Evolutionary conservation across 192 early-diverging fungal genomes (phyloP).

Genomic region (Coemansia sp.): DNA sequence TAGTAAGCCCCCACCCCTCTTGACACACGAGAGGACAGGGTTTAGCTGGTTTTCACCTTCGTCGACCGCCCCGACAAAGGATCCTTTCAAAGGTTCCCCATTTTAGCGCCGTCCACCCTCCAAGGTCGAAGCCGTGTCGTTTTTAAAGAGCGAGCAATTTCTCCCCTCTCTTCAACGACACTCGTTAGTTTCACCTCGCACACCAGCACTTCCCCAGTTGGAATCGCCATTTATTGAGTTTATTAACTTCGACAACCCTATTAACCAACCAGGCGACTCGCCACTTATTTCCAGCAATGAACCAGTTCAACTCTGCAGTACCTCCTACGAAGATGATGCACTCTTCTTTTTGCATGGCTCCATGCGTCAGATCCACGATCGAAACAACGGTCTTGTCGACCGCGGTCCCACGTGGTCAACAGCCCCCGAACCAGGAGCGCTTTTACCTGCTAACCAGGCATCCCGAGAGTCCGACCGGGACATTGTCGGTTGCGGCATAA

Average conservation of each 20-base stretch:
- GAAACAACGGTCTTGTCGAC: slow-evolving; percentile 11
- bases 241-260: slow-evolving; percentile 2
- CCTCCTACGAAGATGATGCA: slow-evolving; percentile 7
- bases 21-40: neutral
- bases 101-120: slow-evolving; percentile 14
- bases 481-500: slow-evolving; percentile 11
- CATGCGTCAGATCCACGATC: slow-evolving; percentile 38
- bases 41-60: neutral
- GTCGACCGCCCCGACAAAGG: neutral
- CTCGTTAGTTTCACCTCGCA: slow-evolving; percentile 21
- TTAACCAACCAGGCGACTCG: slow-evolving; percentile 13
- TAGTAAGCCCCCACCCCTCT: too few relatives aligned
- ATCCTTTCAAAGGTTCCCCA: neutral
- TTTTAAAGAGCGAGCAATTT: slow-evolving; percentile 23
- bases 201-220: slow-evolving; percentile 3
- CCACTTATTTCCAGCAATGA: slow-evolving; percentile 3
- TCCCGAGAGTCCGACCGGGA: neutral
- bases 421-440: neutral
- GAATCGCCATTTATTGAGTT: slow-evolving; percentile 6
- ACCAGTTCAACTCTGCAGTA: slow-evolving; percentile 7
- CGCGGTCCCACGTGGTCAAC: neutral
- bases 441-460: neutral
- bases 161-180: slow-evolving; percentile 22
- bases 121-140: slow-evolving; percentile 25
- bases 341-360: slow-evolving; percentile 56